Evolutionary conservation across 345 rosid genomes (phyloP), one percentile per base, ranked within the genome.

Genomic region (Dipteronia dyeriana): DNA sequence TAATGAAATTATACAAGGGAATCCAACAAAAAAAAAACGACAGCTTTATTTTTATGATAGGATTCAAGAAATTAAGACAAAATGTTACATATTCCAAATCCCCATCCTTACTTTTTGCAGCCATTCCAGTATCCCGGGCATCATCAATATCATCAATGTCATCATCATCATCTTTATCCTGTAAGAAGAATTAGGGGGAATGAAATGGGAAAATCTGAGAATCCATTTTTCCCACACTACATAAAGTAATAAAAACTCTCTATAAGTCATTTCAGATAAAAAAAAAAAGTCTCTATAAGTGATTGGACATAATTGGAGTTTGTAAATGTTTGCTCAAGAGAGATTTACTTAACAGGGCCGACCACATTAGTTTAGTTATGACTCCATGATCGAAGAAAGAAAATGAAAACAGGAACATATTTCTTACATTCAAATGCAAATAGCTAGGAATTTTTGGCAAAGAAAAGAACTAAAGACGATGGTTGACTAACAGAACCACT

Each of bases 41-140:
- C 8, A 31, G 67, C 10, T 59, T 13, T 49, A 49, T 53, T 23
- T 17, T 19, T 19, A 73, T 51, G 20, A 47, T 29, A 38, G 74
- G 47, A 75, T 43, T 4, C 49, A 45, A 53, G 39, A 9, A 66
- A 57, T 53, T 17, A n/a, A n/a, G 64, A 74, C 39, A 6, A 61
- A 63, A 69, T 68, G 26, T 14, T 51, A 25, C 38, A 39, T 47
- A 53, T 17, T 49, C 54, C 23, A 49, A 79, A 74, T 51, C 64
- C 59, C 19, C 51, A 56, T 67, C 22, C 87, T 84, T 87, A 94
- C 98, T 83, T 81, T 92, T 91, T 0, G 89, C 87, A 47, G 85
- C 84, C 69, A 90, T 79, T 71, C 87, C 87, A 10, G 80, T 79
- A 17, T 78, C 84, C 9, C 71, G 73, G 38, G 68, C 79, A 22